Conservation (phyloP, 2,329 filamentous ascomycete species). For the Elsinoe arachidis region DNA sequence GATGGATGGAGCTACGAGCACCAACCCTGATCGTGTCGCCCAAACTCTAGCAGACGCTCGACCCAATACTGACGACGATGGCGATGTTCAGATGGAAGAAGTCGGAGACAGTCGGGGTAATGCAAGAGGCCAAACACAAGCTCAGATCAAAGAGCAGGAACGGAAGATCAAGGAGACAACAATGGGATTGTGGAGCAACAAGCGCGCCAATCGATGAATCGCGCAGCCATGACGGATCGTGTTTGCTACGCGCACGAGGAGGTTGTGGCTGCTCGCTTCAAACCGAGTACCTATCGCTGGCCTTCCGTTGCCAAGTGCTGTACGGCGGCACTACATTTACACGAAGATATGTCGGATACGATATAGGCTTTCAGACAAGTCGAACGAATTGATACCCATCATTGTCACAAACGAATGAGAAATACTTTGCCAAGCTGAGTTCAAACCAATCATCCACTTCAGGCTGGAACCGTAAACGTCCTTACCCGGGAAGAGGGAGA, state of each 20-base stretch:
- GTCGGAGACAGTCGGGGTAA: slow-evolving; percentile 48
- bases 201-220: slow-evolving; percentile 6
- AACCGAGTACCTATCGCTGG: neutral
- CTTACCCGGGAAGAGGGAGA: too few relatives aligned
- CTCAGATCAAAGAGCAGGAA: slow-evolving; percentile 27
- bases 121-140: slow-evolving; percentile 46
- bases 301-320: neutral
- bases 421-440: neutral
- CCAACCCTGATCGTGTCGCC: slow-evolving; percentile 39
- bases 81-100: slow-evolving; percentile 35
- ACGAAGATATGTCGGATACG: neutral
- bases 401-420: neutral
- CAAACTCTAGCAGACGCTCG: slow-evolving; percentile 15
- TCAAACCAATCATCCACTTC: neutral
- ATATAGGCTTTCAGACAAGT: neutral
- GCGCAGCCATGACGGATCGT: neutral
- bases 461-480: too few relatives aligned
- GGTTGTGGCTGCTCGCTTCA: too few relatives aligned
- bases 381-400: neutral
- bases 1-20: slow-evolving; percentile 53
- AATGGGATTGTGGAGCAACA: slow-evolving; percentile 45
- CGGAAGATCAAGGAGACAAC: slow-evolving; percentile 50
- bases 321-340: neutral
- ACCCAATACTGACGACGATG: slow-evolving; percentile 20
- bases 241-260: too few relatives aligned